Percentiles rank a stretch among this genome's conserved stretches.
These are phyloP conservation scores for Verticillium dahliae DNA, from an alignment of 2,329 filamentous ascomycete species.

Conservation along the genomic window DNA sequence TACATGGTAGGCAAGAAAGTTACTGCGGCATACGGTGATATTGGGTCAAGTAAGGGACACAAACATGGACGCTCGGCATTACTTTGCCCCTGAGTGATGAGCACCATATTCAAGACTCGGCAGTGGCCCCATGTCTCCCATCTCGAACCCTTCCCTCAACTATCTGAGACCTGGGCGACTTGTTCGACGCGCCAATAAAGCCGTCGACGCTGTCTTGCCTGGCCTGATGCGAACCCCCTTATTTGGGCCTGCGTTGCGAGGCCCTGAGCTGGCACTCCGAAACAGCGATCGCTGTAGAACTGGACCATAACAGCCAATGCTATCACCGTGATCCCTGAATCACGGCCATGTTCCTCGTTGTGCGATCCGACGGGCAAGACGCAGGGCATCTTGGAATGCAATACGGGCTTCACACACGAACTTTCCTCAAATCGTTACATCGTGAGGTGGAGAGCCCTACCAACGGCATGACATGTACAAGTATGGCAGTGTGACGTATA, in stretches of 20 bases:
- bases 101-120: not conserved
- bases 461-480: not conserved
- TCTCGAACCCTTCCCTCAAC: not conserved
- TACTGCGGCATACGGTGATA: too few relatives aligned
- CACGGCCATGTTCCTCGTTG: not conserved
- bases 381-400: not conserved
- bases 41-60: too few relatives aligned
- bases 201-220: not conserved
- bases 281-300: not conserved
- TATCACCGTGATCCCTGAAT: not conserved
- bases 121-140: not conserved
- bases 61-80: not conserved
- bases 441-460: not conserved
- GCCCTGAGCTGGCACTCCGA: not conserved
- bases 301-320: not conserved
- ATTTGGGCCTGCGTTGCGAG: not conserved
- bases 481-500: not conserved
- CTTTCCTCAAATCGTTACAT: not conserved
- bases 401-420: not conserved
- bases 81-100: not conserved
- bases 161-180: not conserved
- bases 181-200: not conserved
- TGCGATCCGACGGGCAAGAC: not conserved
- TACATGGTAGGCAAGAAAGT: too few relatives aligned
- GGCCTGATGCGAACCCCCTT: not conserved